phyloP scores from a whole-genome alignment of 2,329 filamentous ascomycete species.

The Colletotrichum viniferum region DNA sequence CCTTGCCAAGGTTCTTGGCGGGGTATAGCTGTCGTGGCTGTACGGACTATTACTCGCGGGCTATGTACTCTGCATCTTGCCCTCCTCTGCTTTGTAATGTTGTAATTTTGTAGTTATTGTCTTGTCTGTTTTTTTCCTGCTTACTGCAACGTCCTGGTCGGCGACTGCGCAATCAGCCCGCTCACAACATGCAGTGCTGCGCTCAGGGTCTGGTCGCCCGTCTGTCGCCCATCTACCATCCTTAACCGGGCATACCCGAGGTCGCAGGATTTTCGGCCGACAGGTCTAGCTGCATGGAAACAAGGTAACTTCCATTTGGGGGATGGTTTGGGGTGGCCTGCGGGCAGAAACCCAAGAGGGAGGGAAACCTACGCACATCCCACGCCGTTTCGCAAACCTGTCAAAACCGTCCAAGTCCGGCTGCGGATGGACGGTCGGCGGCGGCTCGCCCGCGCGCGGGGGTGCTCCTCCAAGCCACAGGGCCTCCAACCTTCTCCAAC shows the following conservation, averaged over 20 bases:
- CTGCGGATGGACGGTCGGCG: neutral
- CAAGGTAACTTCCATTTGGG: neutral
- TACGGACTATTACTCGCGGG: neutral
- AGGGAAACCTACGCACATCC: neutral
- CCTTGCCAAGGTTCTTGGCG: conserved; percentile 3
- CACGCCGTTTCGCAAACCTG: neutral
- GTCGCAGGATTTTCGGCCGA: conserved; percentile 7
- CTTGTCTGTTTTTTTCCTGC: neutral
- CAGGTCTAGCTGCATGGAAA: neutral
- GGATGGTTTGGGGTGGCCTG: neutral
- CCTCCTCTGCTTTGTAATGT: neutral
- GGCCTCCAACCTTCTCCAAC: neutral
- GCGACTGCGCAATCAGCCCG: neutral
- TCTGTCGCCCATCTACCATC: neutral
- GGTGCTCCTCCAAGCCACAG: neutral
- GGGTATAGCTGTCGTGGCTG: neutral
- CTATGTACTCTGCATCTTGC: neutral
- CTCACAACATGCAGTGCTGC: neutral
- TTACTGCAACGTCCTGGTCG: neutral
- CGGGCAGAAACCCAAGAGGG: neutral
- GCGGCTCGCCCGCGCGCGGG: neutral
- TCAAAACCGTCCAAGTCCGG: neutral
- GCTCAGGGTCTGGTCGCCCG: neutral
- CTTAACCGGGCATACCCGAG: neutral
- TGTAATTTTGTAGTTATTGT: neutral